These are phyloP conservation scores for Penicillium malachiteum DNA, from an alignment of 495 filamentous ascomycete genomes.

Conservation along the genomic window DNA sequence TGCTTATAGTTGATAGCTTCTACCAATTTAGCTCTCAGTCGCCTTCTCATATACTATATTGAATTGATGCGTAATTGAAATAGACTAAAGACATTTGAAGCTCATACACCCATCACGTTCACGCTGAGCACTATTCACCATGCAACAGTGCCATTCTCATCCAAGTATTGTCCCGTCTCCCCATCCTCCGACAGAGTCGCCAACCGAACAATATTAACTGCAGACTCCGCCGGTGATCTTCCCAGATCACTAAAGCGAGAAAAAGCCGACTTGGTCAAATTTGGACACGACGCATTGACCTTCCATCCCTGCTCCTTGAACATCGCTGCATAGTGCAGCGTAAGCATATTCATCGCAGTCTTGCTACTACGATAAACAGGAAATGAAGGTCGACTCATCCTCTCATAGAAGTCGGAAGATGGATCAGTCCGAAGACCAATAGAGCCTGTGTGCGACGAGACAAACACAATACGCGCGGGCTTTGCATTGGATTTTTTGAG, in stretches of 20 bases:
- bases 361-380: slow-evolving; percentile 31
- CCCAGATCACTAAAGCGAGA: slow-evolving; percentile 10
- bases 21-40: not conserved
- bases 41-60: not conserved
- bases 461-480: slow-evolving; percentile 41
- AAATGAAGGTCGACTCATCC: slow-evolving; percentile 11
- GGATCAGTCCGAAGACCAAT: slow-evolving; percentile 21
- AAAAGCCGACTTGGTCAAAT: slow-evolving; percentile 24
- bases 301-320: slow-evolving; percentile 26
- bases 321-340: slow-evolving; percentile 21
- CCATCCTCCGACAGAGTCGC: slow-evolving; percentile 23
- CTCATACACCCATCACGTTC: not conserved
- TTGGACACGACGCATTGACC: slow-evolving; percentile 29
- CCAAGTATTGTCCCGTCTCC: slow-evolving; percentile 21
- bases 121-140: slow-evolving; percentile 14
- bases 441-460: slow-evolving; percentile 37
- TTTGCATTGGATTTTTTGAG: slow-evolving; percentile 32
- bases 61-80: too few relatives aligned
- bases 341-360: slow-evolving; percentile 45
- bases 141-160: slow-evolving; percentile 22
- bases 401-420: slow-evolving; percentile 4
- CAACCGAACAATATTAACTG: slow-evolving; percentile 26
- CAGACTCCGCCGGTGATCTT: slow-evolving; percentile 21
- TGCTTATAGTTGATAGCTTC: not conserved
- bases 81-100: too few relatives aligned